Percentiles rank a stretch among this genome's conserved stretches.
Conservation (phyloP, 2,329 filamentous ascomycete species). For the Tolypocladium inflatum region DNA sequence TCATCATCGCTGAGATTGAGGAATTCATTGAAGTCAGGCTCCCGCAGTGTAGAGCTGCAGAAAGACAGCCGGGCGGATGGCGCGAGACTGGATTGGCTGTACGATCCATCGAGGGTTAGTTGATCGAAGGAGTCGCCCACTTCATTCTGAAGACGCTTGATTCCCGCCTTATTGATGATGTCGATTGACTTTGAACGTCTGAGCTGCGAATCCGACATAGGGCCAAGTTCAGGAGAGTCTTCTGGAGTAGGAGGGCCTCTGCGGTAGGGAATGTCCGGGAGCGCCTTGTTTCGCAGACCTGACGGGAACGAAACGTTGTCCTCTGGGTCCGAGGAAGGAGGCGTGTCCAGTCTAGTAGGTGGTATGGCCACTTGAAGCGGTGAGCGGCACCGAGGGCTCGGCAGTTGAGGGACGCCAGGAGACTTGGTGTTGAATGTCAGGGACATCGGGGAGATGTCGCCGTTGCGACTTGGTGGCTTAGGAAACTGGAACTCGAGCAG, state of each 20-base stretch:
- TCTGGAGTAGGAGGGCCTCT: conserved; percentile 19
- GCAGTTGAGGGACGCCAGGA: conserved; percentile 13
- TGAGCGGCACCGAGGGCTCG: conserved; percentile 15
- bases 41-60: conserved; percentile 30
- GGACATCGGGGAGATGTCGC: conserved; percentile 14
- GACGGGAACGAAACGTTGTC: conserved; percentile 8
- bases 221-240: conserved; percentile 19
- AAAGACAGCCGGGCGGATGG: conserved; percentile 17
- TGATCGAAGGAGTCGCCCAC: conserved; percentile 15
- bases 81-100: conserved; percentile 20
- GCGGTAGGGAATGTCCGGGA: conserved; percentile 7
- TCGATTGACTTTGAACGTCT: conserved; percentile 17
- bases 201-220: conserved; percentile 14
- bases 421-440: conserved; percentile 10
- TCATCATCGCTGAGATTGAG: conserved; percentile 46
- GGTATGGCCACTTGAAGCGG: conserved; percentile 11
- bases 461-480: conserved; percentile 18
- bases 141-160: conserved; percentile 15
- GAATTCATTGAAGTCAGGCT: conserved; percentile 45
- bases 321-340: conserved; percentile 20
- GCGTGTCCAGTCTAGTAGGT: conserved; percentile 17
- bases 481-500: conserved; percentile 29
- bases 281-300: conserved; percentile 5
- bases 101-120: conserved; percentile 13
- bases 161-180: conserved; percentile 15